phyloP scores from a whole-genome alignment of 331 rosid genomes.

The Acacia concinna region DNA sequence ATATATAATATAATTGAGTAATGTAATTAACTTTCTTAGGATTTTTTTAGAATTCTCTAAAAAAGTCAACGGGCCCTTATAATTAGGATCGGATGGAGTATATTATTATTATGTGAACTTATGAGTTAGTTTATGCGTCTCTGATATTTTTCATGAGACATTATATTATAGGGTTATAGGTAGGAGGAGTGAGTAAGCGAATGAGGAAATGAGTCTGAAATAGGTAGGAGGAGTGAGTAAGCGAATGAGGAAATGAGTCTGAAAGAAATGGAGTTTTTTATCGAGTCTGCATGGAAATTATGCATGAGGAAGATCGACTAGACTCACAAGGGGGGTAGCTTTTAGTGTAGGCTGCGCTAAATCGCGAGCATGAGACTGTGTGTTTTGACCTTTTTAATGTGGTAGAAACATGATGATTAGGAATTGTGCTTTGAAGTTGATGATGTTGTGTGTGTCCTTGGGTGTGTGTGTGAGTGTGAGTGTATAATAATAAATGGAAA shows the following conservation, averaged over 20 bases:
- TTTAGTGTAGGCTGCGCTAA: slow-evolving; percentile 42
- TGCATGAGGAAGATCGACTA: slow-evolving; percentile 36
- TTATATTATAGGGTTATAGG: neutral
- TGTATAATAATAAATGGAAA: neutral
- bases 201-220: slow-evolving; percentile 15
- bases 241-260: slow-evolving; percentile 4
- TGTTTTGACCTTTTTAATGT: slow-evolving; percentile 40
- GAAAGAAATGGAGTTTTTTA: neutral
- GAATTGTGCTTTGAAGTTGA: slow-evolving; percentile 27
- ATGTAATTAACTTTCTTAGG: too few relatives aligned
- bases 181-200: neutral
- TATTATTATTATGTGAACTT: neutral
- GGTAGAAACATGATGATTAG: slow-evolving; percentile 52
- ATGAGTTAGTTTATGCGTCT: neutral
- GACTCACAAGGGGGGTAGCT: slow-evolving; percentile 2
- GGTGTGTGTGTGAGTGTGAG: neutral
- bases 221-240: too few relatives aligned
- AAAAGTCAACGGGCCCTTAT: too few relatives aligned
- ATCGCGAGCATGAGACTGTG: slow-evolving; percentile 44
- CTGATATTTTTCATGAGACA: neutral
- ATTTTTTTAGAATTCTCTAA: too few relatives aligned
- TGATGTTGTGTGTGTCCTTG: slow-evolving; percentile 34
- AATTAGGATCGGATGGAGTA: too few relatives aligned
- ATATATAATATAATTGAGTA: too few relatives aligned
- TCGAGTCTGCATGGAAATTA: slow-evolving; percentile 42